These are phyloP conservation scores for Saccharomycopsis capsularis DNA, from an alignment of 805 yeast species.

Conservation along the genomic window DNA sequence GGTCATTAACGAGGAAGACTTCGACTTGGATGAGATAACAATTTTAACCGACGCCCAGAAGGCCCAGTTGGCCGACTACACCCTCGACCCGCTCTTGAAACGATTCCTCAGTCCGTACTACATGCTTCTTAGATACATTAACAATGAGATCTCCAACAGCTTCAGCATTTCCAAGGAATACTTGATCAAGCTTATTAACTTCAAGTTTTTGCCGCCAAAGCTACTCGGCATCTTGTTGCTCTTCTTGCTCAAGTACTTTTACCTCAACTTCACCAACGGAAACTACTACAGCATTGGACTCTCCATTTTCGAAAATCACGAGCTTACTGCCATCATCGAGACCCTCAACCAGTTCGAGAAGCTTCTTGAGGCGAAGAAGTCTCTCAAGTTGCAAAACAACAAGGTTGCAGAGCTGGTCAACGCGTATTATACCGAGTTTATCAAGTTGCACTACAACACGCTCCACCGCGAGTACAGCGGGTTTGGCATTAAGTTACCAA, in stretches of 20 bases:
- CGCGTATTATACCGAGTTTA: constrained; percentile 8
- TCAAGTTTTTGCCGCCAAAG: constrained; percentile 36
- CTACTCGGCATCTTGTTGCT: constrained; percentile 8
- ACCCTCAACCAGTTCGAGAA: constrained; percentile 9
- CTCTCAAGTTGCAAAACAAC: background rate
- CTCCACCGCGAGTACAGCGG: constrained; percentile 2
- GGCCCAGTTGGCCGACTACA: constrained; percentile 9
- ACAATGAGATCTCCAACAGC: constrained; percentile 27
- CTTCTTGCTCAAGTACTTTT: constrained; percentile 18
- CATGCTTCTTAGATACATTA: constrained; percentile 46
- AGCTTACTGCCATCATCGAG: constrained; percentile 15
- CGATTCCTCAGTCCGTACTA: constrained; percentile 72
- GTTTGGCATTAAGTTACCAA: constrained; percentile 12
- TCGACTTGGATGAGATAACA: constrained; percentile 1
- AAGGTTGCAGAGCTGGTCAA: background rate
- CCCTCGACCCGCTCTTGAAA: constrained; percentile 49
- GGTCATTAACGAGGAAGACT: constrained; percentile 6
- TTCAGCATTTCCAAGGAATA: constrained; percentile 28
- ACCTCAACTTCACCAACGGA: constrained; percentile 12
- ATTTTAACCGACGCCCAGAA: constrained; percentile 9
- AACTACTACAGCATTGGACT: constrained; percentile 6
- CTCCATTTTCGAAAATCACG: constrained; percentile 17
- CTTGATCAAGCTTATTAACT: constrained; percentile 36
- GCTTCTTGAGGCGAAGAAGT: background rate
- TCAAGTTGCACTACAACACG: background rate